Conservation (phyloP, 23 red algal genomes). For the Chondrus crispus region DNA sequence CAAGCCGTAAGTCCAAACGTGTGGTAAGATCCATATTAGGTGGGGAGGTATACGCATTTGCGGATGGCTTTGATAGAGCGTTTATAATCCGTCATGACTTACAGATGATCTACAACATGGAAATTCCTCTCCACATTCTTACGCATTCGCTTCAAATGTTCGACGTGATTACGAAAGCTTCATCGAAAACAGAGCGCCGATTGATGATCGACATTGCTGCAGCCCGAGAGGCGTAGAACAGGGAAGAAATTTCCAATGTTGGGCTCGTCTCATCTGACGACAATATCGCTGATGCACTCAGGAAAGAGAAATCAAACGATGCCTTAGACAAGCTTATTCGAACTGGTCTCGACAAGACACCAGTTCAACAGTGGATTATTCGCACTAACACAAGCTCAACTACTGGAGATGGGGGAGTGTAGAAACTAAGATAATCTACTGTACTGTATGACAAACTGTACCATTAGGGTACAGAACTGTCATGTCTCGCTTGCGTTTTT, state of each 20-base stretch:
- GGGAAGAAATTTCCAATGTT: not conserved
- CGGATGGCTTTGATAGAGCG: not conserved
- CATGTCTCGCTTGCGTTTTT: too few species aligned
- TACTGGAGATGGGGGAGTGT: too few species aligned
- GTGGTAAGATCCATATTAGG: not conserved
- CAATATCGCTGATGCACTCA: not conserved
- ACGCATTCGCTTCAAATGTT: not conserved
- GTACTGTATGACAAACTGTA: too few species aligned
- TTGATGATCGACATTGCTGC: slow-evolving; percentile 37
- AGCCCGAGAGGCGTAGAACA: not conserved
- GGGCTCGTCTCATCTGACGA: not conserved
- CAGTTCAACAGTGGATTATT: not conserved
- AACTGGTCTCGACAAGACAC: not conserved
- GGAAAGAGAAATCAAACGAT: not conserved
- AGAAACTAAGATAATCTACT: too few species aligned
- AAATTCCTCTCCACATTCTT: not conserved
- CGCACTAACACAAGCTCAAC: too few species aligned
- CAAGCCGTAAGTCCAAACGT: not conserved
- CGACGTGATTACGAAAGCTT: not conserved
- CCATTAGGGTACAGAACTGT: too few species aligned
- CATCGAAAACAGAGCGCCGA: not conserved
- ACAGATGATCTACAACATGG: not conserved
- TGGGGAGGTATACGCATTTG: slow-evolving; percentile 17
- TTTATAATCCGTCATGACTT: slow-evolving; percentile 7
- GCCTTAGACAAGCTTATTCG: not conserved